phyloP scores from a whole-genome alignment of 2,329 filamentous ascomycete species.

The Chrysosphaeria jannelii region DNA sequence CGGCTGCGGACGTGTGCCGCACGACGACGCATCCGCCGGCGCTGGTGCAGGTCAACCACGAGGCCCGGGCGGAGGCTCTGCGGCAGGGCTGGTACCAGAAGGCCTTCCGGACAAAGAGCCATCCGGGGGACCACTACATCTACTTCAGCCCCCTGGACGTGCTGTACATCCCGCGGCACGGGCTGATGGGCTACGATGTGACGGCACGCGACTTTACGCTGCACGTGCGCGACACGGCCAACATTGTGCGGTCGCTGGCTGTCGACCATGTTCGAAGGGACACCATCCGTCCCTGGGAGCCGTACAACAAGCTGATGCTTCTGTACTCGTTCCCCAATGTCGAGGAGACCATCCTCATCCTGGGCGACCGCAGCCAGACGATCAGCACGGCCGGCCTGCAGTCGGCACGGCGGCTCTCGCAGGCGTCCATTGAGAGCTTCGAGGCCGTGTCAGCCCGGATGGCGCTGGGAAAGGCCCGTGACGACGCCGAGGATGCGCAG shows the following conservation, averaged over 20 bases:
- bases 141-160: conserved; percentile 12
- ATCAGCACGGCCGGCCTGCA: not conserved
- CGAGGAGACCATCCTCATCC: conserved; percentile 11
- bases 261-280: conserved; percentile 15
- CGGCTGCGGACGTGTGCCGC: conserved; percentile 9
- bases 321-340: conserved; percentile 13
- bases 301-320: conserved; percentile 17
- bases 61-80: conserved; percentile 13
- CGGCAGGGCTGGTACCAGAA: conserved; percentile 9
- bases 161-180: conserved; percentile 12
- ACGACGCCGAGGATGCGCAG: not conserved
- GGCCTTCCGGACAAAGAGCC: conserved; percentile 9
- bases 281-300: conserved; percentile 17
- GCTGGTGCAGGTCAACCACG: conserved; percentile 12
- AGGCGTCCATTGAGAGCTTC: not conserved
- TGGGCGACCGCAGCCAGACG: conserved; percentile 3
- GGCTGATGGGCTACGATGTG: conserved; percentile 13
- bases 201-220: conserved; percentile 12
- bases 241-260: conserved; percentile 11
- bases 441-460: too few species aligned
- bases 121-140: conserved; percentile 7
- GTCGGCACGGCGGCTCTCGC: not conserved
- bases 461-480: too few species aligned
- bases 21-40: conserved; percentile 11
- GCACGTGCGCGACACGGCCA: conserved; percentile 9